Evolutionary conservation across 2,329 filamentous ascomycete species (phyloP).

Genomic region (Dendryphion nanum): DNA sequence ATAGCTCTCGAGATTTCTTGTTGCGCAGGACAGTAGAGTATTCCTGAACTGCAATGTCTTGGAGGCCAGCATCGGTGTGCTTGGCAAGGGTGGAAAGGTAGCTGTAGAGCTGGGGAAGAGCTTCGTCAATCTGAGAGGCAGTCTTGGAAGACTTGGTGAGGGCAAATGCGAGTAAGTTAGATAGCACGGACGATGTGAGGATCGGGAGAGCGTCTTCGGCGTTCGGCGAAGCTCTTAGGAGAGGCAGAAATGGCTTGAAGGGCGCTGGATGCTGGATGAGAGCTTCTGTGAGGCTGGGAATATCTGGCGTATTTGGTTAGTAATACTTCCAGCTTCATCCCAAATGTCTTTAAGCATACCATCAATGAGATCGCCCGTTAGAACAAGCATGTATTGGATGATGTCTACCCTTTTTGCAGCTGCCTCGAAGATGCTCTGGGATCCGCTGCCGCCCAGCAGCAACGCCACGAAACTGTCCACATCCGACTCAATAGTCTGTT

Average conservation of each 20-base stretch:
- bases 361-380: constrained; percentile 83
- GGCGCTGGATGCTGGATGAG: constrained; percentile 70
- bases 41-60: constrained; percentile 92
- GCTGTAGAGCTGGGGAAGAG: constrained; percentile 77
- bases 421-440: constrained; percentile 73
- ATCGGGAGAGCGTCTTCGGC: constrained; percentile 85
- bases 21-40: constrained; percentile 83
- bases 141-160: constrained; percentile 61
- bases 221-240: constrained; percentile 79
- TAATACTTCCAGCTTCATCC: neutral
- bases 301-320: constrained; percentile 55
- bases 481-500: constrained; percentile 77
- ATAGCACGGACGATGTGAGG: constrained; percentile 83
- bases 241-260: constrained; percentile 76
- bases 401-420: constrained; percentile 85
- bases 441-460: constrained; percentile 67
- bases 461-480: constrained; percentile 76
- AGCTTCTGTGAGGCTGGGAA: constrained; percentile 73
- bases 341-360: constrained; percentile 50
- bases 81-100: constrained; percentile 84
- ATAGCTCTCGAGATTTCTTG: constrained; percentile 70
- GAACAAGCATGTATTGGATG: constrained; percentile 89
- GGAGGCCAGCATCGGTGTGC: constrained; percentile 81
- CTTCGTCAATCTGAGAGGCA: constrained; percentile 64
- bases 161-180: constrained; percentile 69